Evolutionary conservation across 768 basidiomycete species (phyloP).

Genomic region (Suillus luteus): DNA sequence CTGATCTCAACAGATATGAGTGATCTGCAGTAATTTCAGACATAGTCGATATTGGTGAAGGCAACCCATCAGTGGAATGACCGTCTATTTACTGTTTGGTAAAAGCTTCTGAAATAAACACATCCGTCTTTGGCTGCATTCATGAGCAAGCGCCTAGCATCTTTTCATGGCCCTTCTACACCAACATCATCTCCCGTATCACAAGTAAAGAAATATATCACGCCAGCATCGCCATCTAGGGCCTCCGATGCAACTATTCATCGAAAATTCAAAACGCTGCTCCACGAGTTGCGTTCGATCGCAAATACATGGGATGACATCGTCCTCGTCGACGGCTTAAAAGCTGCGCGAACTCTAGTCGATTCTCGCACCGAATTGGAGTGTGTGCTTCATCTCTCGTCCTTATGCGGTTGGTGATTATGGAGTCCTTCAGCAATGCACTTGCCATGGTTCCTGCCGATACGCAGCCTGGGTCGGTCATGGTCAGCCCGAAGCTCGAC

Average conservation of each 20-base stretch:
- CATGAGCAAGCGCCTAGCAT: constrained; percentile 65
- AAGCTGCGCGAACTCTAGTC: constrained; percentile 67
- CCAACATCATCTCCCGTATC: constrained; percentile 67
- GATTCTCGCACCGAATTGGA: constrained; percentile 85
- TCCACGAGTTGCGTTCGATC: constrained; percentile 66
- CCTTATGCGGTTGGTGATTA: not conserved
- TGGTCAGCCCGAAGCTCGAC: constrained; percentile 66
- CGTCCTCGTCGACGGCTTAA: constrained; percentile 76
- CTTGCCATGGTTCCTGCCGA: constrained; percentile 54
- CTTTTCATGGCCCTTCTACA: constrained; percentile 79
- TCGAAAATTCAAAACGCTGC: constrained; percentile 65
- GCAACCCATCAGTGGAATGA: not conserved
- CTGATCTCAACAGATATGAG: constrained; percentile 30
- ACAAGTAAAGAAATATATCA: constrained; percentile 37
- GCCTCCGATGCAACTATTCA: constrained; percentile 74
- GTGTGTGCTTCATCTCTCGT: constrained; percentile 45
- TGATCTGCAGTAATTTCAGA: constrained; percentile 26
- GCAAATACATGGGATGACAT: constrained; percentile 83
- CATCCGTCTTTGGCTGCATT: constrained; percentile 3
- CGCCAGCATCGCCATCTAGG: constrained; percentile 47
- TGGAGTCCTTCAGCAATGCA: constrained; percentile 51
- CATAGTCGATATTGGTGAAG: not conserved
- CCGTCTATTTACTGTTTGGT: constrained; percentile 10
- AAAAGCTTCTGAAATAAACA: constrained; percentile 16
- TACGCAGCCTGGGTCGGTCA: constrained; percentile 53